phyloP scores from a whole-genome alignment of 1,284 basidiomycete genomes.

The Irpex lacteus region DNA sequence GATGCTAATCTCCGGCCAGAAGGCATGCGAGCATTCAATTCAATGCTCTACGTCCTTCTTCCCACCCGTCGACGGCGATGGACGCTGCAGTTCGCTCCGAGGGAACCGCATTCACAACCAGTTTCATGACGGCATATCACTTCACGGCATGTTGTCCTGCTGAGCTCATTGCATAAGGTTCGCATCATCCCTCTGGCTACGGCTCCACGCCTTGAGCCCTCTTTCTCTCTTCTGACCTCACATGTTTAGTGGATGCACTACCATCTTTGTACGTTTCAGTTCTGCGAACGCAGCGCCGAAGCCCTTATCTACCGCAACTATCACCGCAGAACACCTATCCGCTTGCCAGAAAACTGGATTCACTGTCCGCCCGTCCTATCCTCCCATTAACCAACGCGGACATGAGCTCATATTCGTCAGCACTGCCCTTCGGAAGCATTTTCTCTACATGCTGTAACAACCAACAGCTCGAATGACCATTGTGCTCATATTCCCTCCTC shows the following conservation, averaged over 20 bases:
- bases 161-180: constrained; percentile 11
- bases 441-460: not conserved
- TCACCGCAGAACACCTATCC: not conserved
- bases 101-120: not conserved
- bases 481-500: not conserved
- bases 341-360: not conserved
- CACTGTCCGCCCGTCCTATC: not conserved
- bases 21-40: constrained; percentile 1
- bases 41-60: not conserved
- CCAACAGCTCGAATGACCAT: not conserved
- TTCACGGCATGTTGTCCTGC: not conserved
- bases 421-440: not conserved
- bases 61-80: not conserved
- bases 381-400: not conserved
- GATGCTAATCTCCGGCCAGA: constrained; percentile 13
- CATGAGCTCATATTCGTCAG: not conserved
- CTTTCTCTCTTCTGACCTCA: not conserved
- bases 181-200: constrained; percentile 7
- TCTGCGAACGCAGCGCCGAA: not conserved
- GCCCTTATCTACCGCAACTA: constrained; percentile 1
- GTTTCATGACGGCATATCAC: not conserved
- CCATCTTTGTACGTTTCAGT: not conserved
- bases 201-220: constrained; percentile 6
- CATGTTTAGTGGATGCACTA: not conserved
- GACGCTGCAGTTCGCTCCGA: not conserved